These are phyloP conservation scores for Rhizopogon vinicolor DNA, from an alignment of 768 basidiomycete genomes.

Conservation along the genomic window DNA sequence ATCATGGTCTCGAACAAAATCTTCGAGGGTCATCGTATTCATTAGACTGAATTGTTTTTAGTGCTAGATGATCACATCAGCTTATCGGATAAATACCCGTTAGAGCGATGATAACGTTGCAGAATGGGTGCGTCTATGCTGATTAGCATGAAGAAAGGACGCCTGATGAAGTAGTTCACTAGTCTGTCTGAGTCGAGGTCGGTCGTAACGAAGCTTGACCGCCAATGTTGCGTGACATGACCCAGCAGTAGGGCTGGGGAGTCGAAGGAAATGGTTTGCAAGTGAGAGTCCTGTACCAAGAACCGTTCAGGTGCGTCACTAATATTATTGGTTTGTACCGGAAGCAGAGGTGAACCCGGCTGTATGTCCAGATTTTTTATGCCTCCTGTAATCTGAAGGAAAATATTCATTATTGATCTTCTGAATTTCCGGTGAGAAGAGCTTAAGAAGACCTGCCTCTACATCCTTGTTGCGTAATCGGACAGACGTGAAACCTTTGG, in stretches of 20 bases:
- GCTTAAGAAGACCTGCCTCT: slow-evolving; percentile 10
- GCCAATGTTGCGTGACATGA: slow-evolving; percentile 81
- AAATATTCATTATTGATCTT: background rate
- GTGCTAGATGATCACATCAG: background rate
- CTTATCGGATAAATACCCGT: slow-evolving; percentile 28
- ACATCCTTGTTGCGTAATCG: slow-evolving; percentile 25
- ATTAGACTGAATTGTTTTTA: background rate
- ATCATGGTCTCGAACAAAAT: slow-evolving; percentile 77
- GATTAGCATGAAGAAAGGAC: slow-evolving; percentile 89
- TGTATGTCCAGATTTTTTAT: background rate
- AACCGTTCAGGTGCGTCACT: background rate
- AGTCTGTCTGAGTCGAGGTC: slow-evolving; percentile 54
- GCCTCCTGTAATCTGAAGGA: background rate
- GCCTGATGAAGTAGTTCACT: slow-evolving; percentile 67
- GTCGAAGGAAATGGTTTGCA: slow-evolving; percentile 30
- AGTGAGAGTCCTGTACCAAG: slow-evolving; percentile 14
- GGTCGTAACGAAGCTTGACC: slow-evolving; percentile 72
- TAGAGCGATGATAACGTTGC: slow-evolving; percentile 59
- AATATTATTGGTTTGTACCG: background rate
- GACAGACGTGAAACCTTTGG: slow-evolving; percentile 54
- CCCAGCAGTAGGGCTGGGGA: slow-evolving; percentile 55
- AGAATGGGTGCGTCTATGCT: slow-evolving; percentile 79
- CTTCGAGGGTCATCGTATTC: slow-evolving; percentile 38
- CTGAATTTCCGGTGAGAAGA: background rate
- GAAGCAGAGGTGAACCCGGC: background rate